Evolutionary conservation across 139 green algal species (phyloP), one percentile per base, ranked within the genome.

Genomic region (Picochlorum sp.): DNA sequence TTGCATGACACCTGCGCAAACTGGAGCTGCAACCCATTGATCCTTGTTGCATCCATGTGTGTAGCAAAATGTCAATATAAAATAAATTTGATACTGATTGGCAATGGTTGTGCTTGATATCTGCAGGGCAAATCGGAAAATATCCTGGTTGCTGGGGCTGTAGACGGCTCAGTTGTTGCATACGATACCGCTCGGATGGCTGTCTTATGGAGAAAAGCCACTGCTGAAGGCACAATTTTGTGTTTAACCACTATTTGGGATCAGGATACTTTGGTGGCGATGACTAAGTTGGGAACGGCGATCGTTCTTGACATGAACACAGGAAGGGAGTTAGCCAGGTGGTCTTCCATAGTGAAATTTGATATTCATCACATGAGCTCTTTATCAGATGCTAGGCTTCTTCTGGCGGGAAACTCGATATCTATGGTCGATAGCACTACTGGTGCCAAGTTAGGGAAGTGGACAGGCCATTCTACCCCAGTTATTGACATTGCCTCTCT

Each of bases 401-500:
- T 66, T 8, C 24, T 66, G 25, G 39, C 39, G 24, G 59, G 59
- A 28, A 45, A 12, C 22, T 14, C 14, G 10, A n/a, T 66, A 5
- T 20, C 44, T 7, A 22, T 59, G 18, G 22, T 37, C 7, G 57
- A 64, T 64, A 40, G n/a, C 6, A 57, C 22, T 7, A 29, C 39
- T 20, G 41, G 41, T 14, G 43, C n/a, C 13, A 25, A 28, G 3
- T 12, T 66, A 25, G 24, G 35, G 18, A 66, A 66, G 32, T 66
- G 44, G 44, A 54, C 59, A 18, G 59, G 59, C 8, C 59, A 66
- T 25, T 22, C 59, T n/a, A 66, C 28, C 14, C 59, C 59, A 0
- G 59, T 45, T 10, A 55, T 20, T 25, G 44, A 29, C 10, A 5
- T 66, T 16, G 25, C 25, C 39, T 28, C 35, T 8, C 33, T 35